Conservation (phyloP, 805 yeast genomes). For the Zygotorulaspora florentina region DNA sequence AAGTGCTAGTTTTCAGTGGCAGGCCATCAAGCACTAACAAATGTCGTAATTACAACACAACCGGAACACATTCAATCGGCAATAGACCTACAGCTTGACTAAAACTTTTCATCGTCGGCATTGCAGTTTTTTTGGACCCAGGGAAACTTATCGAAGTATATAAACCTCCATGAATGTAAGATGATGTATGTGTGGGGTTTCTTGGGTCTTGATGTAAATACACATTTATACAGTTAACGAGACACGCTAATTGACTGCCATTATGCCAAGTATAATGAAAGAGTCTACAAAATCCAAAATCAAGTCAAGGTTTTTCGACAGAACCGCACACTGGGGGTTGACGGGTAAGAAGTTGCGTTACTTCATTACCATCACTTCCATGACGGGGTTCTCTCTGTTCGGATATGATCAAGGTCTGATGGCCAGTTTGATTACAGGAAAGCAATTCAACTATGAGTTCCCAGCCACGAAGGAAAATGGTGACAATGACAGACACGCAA, state of each 20-base stretch:
- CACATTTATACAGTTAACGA: no score
- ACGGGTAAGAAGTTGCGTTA: slow-evolving; percentile 49
- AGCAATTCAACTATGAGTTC: slow-evolving; percentile 60
- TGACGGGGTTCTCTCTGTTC: slow-evolving; percentile 59
- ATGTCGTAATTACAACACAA: no score
- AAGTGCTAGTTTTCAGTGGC: no score
- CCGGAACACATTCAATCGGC: no score
- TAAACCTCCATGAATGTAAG: no score
- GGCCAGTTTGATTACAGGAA: slow-evolving; percentile 59
- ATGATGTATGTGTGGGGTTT: no score
- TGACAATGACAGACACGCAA: slow-evolving; percentile 41
- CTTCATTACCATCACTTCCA: slow-evolving; percentile 54
- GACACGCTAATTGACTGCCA: no score
- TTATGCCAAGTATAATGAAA: background rate
- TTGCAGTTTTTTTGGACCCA: background rate
- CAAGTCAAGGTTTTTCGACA: slow-evolving; percentile 16
- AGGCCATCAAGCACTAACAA: no score
- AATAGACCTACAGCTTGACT: no score
- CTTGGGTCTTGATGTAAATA: no score
- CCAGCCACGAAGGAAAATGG: slow-evolving; percentile 42
- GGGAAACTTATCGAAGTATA: slow-evolving; percentile 32
- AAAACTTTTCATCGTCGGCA: no score
- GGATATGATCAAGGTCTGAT: slow-evolving; percentile 81
- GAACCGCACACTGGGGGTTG: slow-evolving; percentile 54
- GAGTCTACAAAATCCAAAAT: background rate